Evolutionary conservation across 345 rosid species (phyloP).

Genomic region (Leavenworthia alabamica): DNA sequence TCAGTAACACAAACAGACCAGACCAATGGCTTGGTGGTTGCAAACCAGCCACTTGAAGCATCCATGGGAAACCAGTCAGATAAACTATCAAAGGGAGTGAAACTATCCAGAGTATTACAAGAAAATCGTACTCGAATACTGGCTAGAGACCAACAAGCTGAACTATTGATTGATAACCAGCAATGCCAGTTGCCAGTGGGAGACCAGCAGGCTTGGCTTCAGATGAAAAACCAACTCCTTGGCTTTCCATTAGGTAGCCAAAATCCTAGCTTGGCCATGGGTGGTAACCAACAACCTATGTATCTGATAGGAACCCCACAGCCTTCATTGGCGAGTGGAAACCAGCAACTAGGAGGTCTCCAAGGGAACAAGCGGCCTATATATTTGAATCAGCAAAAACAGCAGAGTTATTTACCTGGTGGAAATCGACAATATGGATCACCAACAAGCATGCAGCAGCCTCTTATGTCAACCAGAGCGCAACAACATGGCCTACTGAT

Average conservation of each 20-base stretch:
- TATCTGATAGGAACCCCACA: slow-evolving; percentile 17
- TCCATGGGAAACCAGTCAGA: slow-evolving; percentile 8
- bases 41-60: slow-evolving; percentile 2
- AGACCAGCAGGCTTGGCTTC: slow-evolving; percentile 25
- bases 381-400: slow-evolving; percentile 21
- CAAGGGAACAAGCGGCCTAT: slow-evolving; percentile 16
- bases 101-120: neutral
- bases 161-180: slow-evolving; percentile 12
- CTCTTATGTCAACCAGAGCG: slow-evolving; percentile 18
- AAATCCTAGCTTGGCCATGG: slow-evolving; percentile 29
- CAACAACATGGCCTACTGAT: slow-evolving; percentile 29
- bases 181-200: slow-evolving; percentile 23
- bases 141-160: slow-evolving; percentile 20
- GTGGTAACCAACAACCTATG: slow-evolving; percentile 19
- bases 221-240: slow-evolving; percentile 12
- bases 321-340: slow-evolving; percentile 14
- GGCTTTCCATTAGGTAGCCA: slow-evolving; percentile 23
- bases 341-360: slow-evolving; percentile 21
- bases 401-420: slow-evolving; percentile 11
- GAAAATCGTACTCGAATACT: neutral
- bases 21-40: slow-evolving; percentile 20
- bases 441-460: slow-evolving; percentile 8
- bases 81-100: neutral
- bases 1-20: slow-evolving; percentile 31
- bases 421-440: slow-evolving; percentile 10